Conservation (phyloP, 495 filamentous ascomycete species). For the Penicillium manginii region DNA sequence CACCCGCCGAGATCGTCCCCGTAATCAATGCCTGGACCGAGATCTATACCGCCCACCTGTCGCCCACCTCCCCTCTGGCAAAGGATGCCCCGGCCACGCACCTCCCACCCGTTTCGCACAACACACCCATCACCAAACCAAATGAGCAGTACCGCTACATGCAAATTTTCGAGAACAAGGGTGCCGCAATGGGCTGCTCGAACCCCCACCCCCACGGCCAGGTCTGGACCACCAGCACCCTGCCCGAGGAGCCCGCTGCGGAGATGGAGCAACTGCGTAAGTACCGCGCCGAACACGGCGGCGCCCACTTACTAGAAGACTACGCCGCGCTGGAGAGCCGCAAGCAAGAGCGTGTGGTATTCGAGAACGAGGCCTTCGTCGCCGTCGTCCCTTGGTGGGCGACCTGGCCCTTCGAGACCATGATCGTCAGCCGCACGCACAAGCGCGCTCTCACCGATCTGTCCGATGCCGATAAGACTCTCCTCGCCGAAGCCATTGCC, state of each 20-base stretch:
- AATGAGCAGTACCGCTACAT: conserved; percentile 89
- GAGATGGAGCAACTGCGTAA: conserved; percentile 77
- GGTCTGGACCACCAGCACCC: conserved; percentile 87
- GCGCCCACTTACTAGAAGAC: conserved; percentile 77
- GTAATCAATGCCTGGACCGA: conserved; percentile 86
- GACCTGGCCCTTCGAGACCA: conserved; percentile 94
- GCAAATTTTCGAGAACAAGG: conserved; percentile 99
- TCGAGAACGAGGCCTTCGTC: conserved; percentile 80
- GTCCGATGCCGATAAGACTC: conserved; percentile 62
- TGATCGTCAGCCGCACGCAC: conserved; percentile 83
- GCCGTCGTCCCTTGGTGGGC: conserved; percentile 97
- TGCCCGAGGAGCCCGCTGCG: conserved; percentile 83
- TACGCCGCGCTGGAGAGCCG: conserved; percentile 82
- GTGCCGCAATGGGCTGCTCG: conserved; percentile 96
- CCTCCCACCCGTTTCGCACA: conserved; percentile 51
- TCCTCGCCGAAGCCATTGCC: conserved; percentile 80
- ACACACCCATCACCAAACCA: conserved; percentile 52
- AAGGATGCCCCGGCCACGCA: conserved; percentile 48
- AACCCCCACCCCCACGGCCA: conserved; percentile 98
- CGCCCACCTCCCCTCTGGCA: conserved; percentile 69
- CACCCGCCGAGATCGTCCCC: conserved; percentile 68
- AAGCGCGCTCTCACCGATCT: conserved; percentile 83
- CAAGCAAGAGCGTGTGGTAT: conserved; percentile 84
- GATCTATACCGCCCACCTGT: conserved; percentile 81
- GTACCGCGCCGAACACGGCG: conserved; percentile 72